A percentile compares a stretch with the other conserved stretches of the same genome.
Conservation (phyloP, 352 stramenopile genomes). For the Phytophthora hibernalis region DNA sequence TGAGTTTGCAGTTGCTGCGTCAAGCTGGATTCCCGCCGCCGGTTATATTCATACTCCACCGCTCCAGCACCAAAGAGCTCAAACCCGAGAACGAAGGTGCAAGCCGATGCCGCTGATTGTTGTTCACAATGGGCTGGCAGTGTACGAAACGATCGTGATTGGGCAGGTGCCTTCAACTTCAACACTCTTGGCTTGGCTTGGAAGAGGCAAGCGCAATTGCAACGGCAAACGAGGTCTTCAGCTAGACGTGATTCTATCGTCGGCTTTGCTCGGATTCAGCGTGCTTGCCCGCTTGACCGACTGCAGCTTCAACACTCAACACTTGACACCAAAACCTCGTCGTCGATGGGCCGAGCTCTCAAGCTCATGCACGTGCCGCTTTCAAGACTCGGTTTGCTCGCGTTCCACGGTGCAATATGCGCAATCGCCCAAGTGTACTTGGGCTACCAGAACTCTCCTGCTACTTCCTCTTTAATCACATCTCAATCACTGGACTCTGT, state of each 20-base stretch:
- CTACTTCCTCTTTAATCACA: neutral
- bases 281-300: neutral
- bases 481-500: constrained; percentile 3
- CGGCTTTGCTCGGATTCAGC: constrained; percentile 5
- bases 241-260: neutral
- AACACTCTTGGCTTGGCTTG: neutral
- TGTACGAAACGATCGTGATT: constrained; percentile 1
- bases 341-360: neutral
- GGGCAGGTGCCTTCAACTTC: neutral
- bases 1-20: neutral
- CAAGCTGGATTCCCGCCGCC: neutral
- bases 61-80: neutral
- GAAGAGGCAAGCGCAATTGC: neutral
- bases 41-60: too few species aligned
- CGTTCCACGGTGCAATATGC: neutral
- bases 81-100: too few species aligned
- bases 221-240: neutral
- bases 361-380: neutral
- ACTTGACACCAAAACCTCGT: too few species aligned
- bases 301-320: too few species aligned
- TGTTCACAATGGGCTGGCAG: neutral
- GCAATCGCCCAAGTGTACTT: neutral
- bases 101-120: too few species aligned
- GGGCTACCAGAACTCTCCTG: neutral
- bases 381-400: neutral